phyloP scores from a whole-genome alignment of 208 protist species.

The Polymyxa betae region DNA sequence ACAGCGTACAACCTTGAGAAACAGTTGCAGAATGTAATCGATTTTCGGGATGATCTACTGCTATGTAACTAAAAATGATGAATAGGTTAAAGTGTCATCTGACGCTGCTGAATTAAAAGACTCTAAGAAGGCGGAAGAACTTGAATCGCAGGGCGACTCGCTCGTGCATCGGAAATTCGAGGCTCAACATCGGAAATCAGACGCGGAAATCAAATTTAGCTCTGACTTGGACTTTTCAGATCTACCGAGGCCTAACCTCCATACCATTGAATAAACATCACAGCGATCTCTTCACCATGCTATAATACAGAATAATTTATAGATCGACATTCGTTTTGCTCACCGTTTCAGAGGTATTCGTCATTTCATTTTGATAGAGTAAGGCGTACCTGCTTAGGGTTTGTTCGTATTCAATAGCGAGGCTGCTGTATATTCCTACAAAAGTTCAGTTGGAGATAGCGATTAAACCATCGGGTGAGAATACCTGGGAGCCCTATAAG shows the following conservation, averaged over 20 bases:
- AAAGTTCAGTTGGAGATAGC: not conserved
- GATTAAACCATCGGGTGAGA: not conserved
- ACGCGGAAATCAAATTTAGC: not conserved
- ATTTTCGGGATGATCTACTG: not conserved
- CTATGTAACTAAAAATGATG: not conserved
- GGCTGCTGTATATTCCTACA: not conserved
- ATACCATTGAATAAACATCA: too few species aligned
- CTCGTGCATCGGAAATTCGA: constrained; percentile 43
- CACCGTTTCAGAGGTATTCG: too few species aligned
- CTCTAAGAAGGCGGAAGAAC: not conserved
- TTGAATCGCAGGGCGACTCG: not conserved
- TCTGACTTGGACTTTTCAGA: not conserved
- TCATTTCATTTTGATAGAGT: too few species aligned
- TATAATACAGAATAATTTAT: too few species aligned
- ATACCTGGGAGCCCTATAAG: not conserved
- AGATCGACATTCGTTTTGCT: too few species aligned
- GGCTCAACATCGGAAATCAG: constrained; percentile 35
- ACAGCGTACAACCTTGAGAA: constrained; percentile 3
- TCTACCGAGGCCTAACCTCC: not conserved
- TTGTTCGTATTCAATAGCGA: not conserved
- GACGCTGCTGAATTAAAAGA: not conserved
- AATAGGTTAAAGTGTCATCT: not conserved
- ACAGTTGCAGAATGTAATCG: not conserved
- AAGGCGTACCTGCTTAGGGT: not conserved
- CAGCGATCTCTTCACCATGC: too few species aligned